Evolutionary conservation across 495 filamentous ascomycete genomes (phyloP), one percentile per base, ranked within the genome.

Genomic region (Lepidopterella palustris): DNA sequence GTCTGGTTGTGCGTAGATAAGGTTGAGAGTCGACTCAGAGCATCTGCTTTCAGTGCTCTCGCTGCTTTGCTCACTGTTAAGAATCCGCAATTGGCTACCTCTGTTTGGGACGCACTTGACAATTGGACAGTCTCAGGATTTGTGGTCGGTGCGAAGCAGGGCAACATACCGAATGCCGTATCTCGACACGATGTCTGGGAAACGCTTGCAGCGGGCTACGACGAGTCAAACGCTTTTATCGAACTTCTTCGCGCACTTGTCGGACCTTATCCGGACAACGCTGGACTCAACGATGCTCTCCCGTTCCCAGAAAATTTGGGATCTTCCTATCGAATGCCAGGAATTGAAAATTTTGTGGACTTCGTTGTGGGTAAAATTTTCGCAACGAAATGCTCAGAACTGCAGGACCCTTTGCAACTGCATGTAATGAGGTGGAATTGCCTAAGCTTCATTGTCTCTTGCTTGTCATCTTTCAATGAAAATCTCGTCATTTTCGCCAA

Each of bases 271-370:
- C 67, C 76, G 0, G 82, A 80, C 52, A 74, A 80, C 20, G 72
- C 74, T 24, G 78, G 76, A 0, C 73, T 96, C 6, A 83, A 85
- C 55, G 88, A 92, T 72, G 69, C 69, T n/a, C 73, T 97, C 20
- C 85, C 92, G 0, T 97, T 97, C 69, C 89, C 93, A 0, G 92
- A 96, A 67, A 81, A 79, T 32, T 77, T 97, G n/a, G 90, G 91
- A n/a, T 80, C 81, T 11, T 77, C 82, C 6, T 85, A 84, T 65
- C 84, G 93, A 51, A 85, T 87, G 76, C 81, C 90, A 18, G 93
- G 95, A 3, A 88, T 99, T 60, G 91, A 96, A 56, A 84, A 86
- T 4, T 97, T 96, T 62, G 74, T 96, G 59, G 95, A 99, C 74
- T 96, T 95, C 68, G 81, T 88, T 20, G 59, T 97, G 54, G 89